These are phyloP conservation scores for Corymbia calophylla DNA, from an alignment of 441 rosid genomes.

Conservation along the genomic window DNA sequence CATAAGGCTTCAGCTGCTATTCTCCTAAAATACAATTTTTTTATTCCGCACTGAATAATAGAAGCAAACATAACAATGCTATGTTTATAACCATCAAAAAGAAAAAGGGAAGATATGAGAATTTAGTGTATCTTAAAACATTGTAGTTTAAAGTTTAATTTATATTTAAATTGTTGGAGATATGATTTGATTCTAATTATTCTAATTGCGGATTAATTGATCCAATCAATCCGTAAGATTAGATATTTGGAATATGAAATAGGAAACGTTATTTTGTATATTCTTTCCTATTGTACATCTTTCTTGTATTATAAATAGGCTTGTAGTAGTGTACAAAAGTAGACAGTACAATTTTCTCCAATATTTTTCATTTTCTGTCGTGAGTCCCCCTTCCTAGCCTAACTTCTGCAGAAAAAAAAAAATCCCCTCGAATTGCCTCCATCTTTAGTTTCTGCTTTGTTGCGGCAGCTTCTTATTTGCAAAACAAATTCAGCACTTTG, in stretches of 20 bases:
- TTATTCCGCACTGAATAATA: no score
- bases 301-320: not conserved
- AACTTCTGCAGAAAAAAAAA: not conserved
- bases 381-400: accelerated
- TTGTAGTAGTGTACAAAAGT: not conserved
- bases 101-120: no score
- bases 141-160: no score
- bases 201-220: not conserved
- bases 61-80: no score
- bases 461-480: not conserved
- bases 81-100: no score
- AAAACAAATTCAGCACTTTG: no score
- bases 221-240: no score
- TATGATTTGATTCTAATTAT: not conserved
- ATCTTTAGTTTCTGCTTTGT: not conserved
- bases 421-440: not conserved
- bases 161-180: no score
- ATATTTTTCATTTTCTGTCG: not conserved
- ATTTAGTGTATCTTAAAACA: no score
- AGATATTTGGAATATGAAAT: accelerated
- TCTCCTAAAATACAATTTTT: no score
- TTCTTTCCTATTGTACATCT: not conserved
- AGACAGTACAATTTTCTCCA: not conserved
- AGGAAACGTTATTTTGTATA: no score
- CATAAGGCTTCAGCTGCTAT: no score